These are phyloP conservation scores for Mycena alexandri DNA, from an alignment of 768 basidiomycete genomes.

Conservation along the genomic window DNA sequence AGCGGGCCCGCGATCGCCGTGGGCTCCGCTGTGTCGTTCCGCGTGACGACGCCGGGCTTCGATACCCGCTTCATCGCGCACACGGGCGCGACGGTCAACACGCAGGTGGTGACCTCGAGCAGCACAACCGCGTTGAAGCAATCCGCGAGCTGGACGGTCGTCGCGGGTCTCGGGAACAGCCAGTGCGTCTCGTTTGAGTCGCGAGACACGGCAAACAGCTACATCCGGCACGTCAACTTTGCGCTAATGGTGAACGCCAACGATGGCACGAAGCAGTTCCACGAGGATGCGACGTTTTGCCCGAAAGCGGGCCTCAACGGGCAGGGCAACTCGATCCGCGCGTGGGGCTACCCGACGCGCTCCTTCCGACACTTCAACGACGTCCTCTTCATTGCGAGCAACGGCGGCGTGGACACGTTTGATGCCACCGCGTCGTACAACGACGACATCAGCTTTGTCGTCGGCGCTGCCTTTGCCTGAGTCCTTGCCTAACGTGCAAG, in stretches of 20 bases:
- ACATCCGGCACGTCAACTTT: no score
- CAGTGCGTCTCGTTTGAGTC: no score
- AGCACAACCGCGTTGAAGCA: no score
- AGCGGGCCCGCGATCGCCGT: slow-evolving; percentile 11
- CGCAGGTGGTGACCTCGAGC: no score
- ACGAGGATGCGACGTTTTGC: slow-evolving; percentile 30
- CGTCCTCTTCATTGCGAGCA: slow-evolving; percentile 20
- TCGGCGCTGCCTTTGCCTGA: slow-evolving; percentile 18
- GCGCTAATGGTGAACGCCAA: background rate
- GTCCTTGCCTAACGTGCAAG: no score
- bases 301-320: slow-evolving; percentile 25
- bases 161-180: no score
- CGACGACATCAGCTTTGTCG: slow-evolving; percentile 13
- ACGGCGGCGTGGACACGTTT: slow-evolving; percentile 18
- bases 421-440: slow-evolving; percentile 15
- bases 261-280: slow-evolving; percentile 28
- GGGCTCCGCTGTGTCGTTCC: slow-evolving; percentile 1
- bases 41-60: no score
- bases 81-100: no score
- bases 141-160: no score
- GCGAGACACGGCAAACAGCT: no score
- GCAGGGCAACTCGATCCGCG: slow-evolving; percentile 27
- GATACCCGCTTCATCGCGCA: no score
- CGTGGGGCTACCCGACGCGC: slow-evolving; percentile 25
- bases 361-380: slow-evolving; percentile 8